Base-by-base conservation (phyloP, 2,329 filamentous ascomycete species). In the Pseudogymnoascus sp. region DNA sequence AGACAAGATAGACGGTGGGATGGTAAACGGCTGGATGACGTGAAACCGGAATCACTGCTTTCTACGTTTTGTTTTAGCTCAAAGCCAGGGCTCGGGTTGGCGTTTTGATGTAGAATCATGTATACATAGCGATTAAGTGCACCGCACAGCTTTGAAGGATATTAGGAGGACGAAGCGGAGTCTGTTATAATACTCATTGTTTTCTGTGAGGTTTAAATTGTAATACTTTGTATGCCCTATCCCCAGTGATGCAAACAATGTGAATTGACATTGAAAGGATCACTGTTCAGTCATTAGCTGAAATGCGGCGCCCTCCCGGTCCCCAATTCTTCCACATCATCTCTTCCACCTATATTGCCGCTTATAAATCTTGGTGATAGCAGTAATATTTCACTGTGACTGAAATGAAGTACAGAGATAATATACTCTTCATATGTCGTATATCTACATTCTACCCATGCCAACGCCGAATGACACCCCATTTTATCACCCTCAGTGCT, bases 1-100 rank as follows among this genome's bases (percentile, higher is more conserved):
- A 88, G 76, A 43, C 68, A 26, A 71, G 72, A 66, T 73, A 70
- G 64, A 31, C 12, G 59, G 24, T 40, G 59, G 37, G 59, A 24
- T 19, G 24, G 38, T 38, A 41, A 60, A 60, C 35, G 59, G 33
- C 35, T 26, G 33, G 59, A 60, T 41, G 59, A 60, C 33, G 59
- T 38, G 33, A 40, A 60, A 41, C 50, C 50, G 38, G 59, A 60
- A 60, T 16, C 38, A 41, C 33, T 60, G 19, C 33, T 40, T 41
- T 16, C 33, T 40, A 38, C 38, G 59, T 60, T 60, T 60, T 38
- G 59, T 41, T 38, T 38, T 60, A 56, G 50, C 50, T 56, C 50
- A 33, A 33, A 19, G 50, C 50, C 50, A 56, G 59, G 14, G 59
- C 35, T 60, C 24, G 33, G 59, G 33, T 41, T 38, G 59, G 59